Evolutionary conservation across 202 grass and related monocot species (phyloP), one percentile per base, ranked within the genome.

Genomic region (Saccharum hybrid): DNA sequence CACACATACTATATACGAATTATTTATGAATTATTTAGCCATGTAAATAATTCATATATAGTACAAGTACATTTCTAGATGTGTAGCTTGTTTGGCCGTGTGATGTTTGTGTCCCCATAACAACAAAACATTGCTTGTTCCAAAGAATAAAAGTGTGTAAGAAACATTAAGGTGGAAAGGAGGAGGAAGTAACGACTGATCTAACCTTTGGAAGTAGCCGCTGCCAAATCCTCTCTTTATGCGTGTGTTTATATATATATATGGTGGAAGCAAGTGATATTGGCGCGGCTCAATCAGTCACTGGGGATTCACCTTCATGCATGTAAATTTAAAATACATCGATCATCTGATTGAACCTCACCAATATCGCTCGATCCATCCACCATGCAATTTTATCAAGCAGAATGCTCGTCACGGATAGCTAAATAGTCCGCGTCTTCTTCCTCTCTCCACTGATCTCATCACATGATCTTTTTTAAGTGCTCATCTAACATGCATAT

Each of bases 271-370:
- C 38, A 85, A 98, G 96, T 94, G 96, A 99, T 98, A 98, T 95
- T 98, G 95, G 90, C 92, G 91, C 95, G 95, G 95, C 95, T 98
- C 95, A 95, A 98, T 98, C 95, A 76, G 89, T 93, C 88, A 88
- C 72, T 30, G 9, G 26, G 26, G 51, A 28, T 97, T 91, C 83
- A 88, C 56, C 8, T 15, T 14, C 6, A 48, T 31, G 78, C 1
- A 22, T 60, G 0, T 4, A 63, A 63, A 63, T 14, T 81, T 84
- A 90, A 84, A 72, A 65, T 37, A 86, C 22, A 60, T 76, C 83
- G 26, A 26, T 26, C 26, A 41, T 10, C 94, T 66, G 94, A 97
- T 94, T 92, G 90, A 94, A 89, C 94, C 91, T 92, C 94, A 87
- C 94, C 94, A 97, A 97, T 92, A 97, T 90, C 94, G 71, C 94